These are phyloP conservation scores for Chaetomiaceae sp. DNA, from an alignment of 2,329 filamentous ascomycete species.

Conservation along the genomic window DNA sequence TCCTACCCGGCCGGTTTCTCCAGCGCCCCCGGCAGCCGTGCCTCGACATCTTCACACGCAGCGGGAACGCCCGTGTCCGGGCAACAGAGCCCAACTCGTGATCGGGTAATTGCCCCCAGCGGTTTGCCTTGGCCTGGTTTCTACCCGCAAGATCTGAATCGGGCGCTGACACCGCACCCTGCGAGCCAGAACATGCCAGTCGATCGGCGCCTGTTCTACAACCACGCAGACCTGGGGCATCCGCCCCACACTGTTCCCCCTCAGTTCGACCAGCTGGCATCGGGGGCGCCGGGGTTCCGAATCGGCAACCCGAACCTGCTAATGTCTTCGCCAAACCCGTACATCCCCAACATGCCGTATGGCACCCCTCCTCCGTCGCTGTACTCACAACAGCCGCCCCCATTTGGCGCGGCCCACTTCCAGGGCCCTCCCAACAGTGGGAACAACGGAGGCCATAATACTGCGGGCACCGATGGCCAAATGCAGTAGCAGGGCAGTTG, in stretches of 20 bases:
- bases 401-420: background rate
- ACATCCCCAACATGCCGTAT: background rate
- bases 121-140: constrained; percentile 9
- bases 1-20: constrained; percentile 5
- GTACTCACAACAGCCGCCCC: constrained; percentile 15
- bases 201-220: constrained; percentile 10
- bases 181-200: constrained; percentile 16
- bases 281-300: background rate
- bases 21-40: background rate
- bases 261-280: constrained; percentile 2
- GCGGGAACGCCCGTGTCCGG: background rate
- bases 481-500: constrained; percentile 11
- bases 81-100: constrained; percentile 21
- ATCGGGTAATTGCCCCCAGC: constrained; percentile 20
- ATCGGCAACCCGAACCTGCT: background rate
- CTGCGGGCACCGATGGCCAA: constrained; percentile 1
- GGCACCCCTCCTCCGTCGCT: background rate
- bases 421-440: background rate
- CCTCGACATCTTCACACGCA: background rate
- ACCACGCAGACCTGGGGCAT: background rate
- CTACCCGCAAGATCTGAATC: constrained; percentile 6
- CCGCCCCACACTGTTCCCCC: background rate
- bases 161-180: constrained; percentile 15
- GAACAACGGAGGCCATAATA: background rate
- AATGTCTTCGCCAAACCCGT: background rate